Evolutionary conservation across 768 basidiomycete genomes (phyloP).

Genomic region (Boletus edulis): DNA sequence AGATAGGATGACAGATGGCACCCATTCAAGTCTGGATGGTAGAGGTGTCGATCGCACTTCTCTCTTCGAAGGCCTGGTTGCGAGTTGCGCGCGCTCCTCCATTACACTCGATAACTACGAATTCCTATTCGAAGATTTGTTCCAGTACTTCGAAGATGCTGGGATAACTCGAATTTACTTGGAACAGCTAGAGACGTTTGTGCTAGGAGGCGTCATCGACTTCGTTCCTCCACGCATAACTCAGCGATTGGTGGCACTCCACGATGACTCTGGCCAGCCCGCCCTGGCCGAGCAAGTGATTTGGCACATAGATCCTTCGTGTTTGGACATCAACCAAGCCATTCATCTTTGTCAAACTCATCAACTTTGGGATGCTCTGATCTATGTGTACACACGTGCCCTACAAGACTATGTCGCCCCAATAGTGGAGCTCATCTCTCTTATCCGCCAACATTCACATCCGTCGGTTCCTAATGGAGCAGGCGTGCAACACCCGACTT

Average conservation of each 20-base stretch:
- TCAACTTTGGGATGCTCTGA: constrained; percentile 87
- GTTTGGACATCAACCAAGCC: constrained; percentile 91
- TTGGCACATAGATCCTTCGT: constrained; percentile 92
- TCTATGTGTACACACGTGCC: constrained; percentile 90
- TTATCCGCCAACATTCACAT: constrained; percentile 52
- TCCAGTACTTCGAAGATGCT: constrained; percentile 80
- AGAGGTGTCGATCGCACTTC: constrained; percentile 90
- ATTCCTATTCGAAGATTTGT: constrained; percentile 91
- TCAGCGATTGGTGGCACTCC: constrained; percentile 76
- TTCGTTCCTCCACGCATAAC: constrained; percentile 85
- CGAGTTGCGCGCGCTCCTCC: constrained; percentile 73
- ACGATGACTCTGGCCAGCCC: constrained; percentile 67
- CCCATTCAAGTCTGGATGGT: constrained; percentile 77
- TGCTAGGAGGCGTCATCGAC: constrained; percentile 70
- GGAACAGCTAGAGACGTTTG: constrained; percentile 73
- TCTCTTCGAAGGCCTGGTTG: constrained; percentile 86
- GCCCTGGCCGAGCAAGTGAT: constrained; percentile 86
- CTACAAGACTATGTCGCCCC: constrained; percentile 88
- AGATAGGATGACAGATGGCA: constrained; percentile 88
- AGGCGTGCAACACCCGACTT: constrained; percentile 11
- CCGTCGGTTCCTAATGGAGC: constrained; percentile 4
- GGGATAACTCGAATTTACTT: constrained; percentile 88
- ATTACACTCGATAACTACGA: constrained; percentile 77
- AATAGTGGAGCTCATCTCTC: constrained; percentile 75
- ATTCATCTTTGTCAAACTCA: constrained; percentile 82